Percentiles rank a stretch among this genome's conserved stretches.
These are phyloP conservation scores for Aureobasidium sp. DNA, from an alignment of 2,329 filamentous ascomycete species.

Conservation along the genomic window DNA sequence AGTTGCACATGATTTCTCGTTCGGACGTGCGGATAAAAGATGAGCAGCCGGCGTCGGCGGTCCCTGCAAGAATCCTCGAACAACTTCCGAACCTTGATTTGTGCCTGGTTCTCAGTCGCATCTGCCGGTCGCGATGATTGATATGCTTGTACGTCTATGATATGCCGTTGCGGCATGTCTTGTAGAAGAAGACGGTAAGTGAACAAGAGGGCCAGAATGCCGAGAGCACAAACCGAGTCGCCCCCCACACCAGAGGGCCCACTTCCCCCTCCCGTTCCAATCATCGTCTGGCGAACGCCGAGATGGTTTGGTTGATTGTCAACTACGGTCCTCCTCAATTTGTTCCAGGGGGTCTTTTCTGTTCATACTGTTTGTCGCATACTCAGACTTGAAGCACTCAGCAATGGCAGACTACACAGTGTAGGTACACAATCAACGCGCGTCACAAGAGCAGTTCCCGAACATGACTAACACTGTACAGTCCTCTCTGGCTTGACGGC, in stretches of 20 bases:
- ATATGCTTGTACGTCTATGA: too few relatives aligned
- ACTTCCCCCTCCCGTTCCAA: not conserved
- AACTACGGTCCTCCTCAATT: not conserved
- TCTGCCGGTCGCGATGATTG: not conserved
- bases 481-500: constrained; percentile 41
- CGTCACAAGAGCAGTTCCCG: too few relatives aligned
- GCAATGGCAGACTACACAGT: constrained; percentile 11
- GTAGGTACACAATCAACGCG: not conserved
- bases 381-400: not conserved
- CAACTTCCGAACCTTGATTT: not conserved
- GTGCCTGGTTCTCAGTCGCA: not conserved
- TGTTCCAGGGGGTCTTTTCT: not conserved
- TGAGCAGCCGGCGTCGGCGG: too few relatives aligned
- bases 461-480: not conserved
- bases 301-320: not conserved
- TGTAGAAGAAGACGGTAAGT: not conserved
- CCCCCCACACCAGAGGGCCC: not conserved
- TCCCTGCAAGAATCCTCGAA: too few relatives aligned
- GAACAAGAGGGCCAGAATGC: not conserved
- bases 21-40: not conserved
- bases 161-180: not conserved
- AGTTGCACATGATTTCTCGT: not conserved
- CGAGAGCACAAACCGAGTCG: not conserved
- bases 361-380: not conserved
- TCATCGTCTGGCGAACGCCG: not conserved